Evolutionary conservation across 495 filamentous ascomycete genomes (phyloP).

Genomic region (Hypoxylon rickii): DNA sequence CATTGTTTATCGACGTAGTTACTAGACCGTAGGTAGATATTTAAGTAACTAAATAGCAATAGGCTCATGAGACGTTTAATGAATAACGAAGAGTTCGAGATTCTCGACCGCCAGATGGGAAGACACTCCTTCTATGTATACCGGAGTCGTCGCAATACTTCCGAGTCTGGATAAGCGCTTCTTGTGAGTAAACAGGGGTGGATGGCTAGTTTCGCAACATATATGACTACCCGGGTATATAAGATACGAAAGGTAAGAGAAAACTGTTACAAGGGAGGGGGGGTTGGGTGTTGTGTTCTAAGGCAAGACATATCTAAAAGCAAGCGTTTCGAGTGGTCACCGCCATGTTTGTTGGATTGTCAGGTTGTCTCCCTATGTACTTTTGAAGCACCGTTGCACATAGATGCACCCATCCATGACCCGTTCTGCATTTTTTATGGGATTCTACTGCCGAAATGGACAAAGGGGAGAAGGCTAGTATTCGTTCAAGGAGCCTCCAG

Average conservation of each 20-base stretch:
- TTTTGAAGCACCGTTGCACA: slow-evolving; percentile 11
- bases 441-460: slow-evolving; percentile 7
- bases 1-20: slow-evolving; percentile 5
- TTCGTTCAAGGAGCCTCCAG: slow-evolving; percentile 6
- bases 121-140: too few relatives aligned
- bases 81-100: background rate
- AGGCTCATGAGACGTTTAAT: background rate
- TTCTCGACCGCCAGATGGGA: background rate
- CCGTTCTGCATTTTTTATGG: slow-evolving; percentile 10
- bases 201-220: background rate
- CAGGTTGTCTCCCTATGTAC: background rate
- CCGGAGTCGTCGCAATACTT: background rate
- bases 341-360: slow-evolving; percentile 2
- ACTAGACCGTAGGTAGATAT: background rate
- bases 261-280: background rate
- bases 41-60: background rate
- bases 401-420: slow-evolving; percentile 4
- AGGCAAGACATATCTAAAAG: slow-evolving; percentile 5
- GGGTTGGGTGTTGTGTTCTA: background rate
- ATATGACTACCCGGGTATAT: too few relatives aligned
- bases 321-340: slow-evolving; percentile 22
- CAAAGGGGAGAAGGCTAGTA: slow-evolving; percentile 16
- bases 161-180: background rate
- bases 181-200: background rate
- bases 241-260: background rate